phyloP scores from a whole-genome alignment of 2,329 filamentous ascomycete species.

The Cladobotryum mycophilum region DNA sequence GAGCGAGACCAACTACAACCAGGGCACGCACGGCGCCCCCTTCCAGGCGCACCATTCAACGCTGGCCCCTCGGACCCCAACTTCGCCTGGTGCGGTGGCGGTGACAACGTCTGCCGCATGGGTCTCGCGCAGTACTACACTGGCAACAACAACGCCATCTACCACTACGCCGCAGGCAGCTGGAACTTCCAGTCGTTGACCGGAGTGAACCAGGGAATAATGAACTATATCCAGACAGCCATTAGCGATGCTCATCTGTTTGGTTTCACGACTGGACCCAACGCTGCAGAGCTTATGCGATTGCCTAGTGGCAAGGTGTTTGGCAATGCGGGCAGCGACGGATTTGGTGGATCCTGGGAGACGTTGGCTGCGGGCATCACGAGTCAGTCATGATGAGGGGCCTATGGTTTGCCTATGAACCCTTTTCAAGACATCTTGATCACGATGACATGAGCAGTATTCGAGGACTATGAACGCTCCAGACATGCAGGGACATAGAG shows the following conservation, averaged over 20 bases:
- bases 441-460: too few relatives aligned
- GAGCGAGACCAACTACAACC: constrained; percentile 11
- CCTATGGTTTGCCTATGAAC: background rate
- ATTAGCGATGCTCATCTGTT: constrained; percentile 10
- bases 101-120: constrained; percentile 8
- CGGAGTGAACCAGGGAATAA: constrained; percentile 12
- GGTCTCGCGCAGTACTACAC: constrained; percentile 10
- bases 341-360: constrained; percentile 15
- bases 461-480: too few relatives aligned
- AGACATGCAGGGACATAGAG: too few relatives aligned
- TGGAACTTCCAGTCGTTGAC: constrained; percentile 14
- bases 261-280: constrained; percentile 14
- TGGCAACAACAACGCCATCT: constrained; percentile 12
- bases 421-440: too few relatives aligned
- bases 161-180: constrained; percentile 12
- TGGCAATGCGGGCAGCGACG: constrained; percentile 13
- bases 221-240: constrained; percentile 15
- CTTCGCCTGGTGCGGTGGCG: constrained; percentile 9
- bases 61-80: constrained; percentile 4
- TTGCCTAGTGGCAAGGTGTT: constrained; percentile 13
- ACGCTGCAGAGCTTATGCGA: constrained; percentile 10
- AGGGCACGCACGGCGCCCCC: constrained; percentile 6
- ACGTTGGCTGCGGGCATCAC: constrained; percentile 14
- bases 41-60: constrained; percentile 7
- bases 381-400: constrained; percentile 12